These are phyloP conservation scores for Zymoseptoria tritici DNA, from an alignment of 2,329 filamentous ascomycete genomes.

Conservation along the genomic window DNA sequence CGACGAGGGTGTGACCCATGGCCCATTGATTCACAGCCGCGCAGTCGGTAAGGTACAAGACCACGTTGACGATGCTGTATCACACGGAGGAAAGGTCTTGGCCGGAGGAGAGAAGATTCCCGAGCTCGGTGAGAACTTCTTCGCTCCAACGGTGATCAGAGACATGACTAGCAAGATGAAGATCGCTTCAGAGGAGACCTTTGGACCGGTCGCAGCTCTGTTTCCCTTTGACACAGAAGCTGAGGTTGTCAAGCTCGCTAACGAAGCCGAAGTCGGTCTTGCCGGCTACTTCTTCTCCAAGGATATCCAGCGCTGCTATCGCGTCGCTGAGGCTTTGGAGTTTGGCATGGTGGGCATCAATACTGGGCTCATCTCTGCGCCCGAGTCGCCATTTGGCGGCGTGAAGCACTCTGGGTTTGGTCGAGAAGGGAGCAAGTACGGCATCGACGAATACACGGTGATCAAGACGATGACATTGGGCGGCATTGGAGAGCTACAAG, in stretches of 20 bases:
- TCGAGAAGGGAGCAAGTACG: conserved; percentile 43
- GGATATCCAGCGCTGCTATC: conserved; percentile 51
- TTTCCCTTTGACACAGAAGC: conserved; percentile 85
- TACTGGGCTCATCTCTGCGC: conserved; percentile 44
- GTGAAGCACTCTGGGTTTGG: conserved; percentile 47
- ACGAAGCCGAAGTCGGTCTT: conserved; percentile 74
- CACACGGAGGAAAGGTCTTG: conserved; percentile 68
- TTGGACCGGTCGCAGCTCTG: conserved; percentile 84
- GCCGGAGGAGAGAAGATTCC: conserved; percentile 67
- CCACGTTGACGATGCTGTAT: conserved; percentile 71
- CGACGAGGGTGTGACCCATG: conserved; percentile 63
- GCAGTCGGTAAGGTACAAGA: conserved; percentile 71
- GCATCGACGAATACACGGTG: conserved; percentile 43
- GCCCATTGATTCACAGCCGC: conserved; percentile 76
- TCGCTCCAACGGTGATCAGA: conserved; percentile 78
- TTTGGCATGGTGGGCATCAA: conserved; percentile 75
- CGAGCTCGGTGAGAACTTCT: conserved; percentile 78
- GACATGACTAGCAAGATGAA: conserved; percentile 82
- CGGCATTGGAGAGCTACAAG: conserved; percentile 53
- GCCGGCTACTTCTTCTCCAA: conserved; percentile 87
- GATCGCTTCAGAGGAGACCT: conserved; percentile 82
- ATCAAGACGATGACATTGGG: conserved; percentile 49
- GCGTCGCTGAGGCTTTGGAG: conserved; percentile 60
- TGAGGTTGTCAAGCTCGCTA: conserved; percentile 79
- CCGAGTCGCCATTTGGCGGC: conserved; percentile 41